phyloP scores from a whole-genome alignment of 805 yeast species.

The Saccharomycopsis capsularis region DNA sequence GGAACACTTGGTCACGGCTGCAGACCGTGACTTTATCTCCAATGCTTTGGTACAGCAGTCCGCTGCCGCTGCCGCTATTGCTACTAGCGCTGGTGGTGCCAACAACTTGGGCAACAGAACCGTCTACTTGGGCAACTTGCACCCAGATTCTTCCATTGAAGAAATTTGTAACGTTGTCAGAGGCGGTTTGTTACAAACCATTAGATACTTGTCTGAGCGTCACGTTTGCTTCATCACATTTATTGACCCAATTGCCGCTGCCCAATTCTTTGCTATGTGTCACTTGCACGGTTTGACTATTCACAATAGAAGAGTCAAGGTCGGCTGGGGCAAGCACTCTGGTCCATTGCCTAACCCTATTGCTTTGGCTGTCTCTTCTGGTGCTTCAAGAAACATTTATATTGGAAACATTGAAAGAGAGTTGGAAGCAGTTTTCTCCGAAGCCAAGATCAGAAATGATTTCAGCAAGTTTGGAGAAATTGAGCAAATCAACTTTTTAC shows the following conservation, averaged over 20 bases:
- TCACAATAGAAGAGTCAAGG: constrained; percentile 78
- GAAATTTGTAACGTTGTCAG: constrained; percentile 95
- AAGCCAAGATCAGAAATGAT: constrained; percentile 58
- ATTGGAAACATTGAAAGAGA: constrained; percentile 62
- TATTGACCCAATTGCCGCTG: constrained; percentile 95
- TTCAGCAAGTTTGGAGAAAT: constrained; percentile 86
- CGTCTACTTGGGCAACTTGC: constrained; percentile 83
- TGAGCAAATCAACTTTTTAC: constrained; percentile 85
- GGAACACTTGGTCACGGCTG: constrained; percentile 70
- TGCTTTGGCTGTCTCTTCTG: constrained; percentile 83
- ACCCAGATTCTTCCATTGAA: constrained; percentile 80
- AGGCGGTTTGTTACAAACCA: constrained; percentile 85
- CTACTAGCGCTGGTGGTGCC: constrained; percentile 90
- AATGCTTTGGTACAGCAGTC: constrained; percentile 84
- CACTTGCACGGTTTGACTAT: constrained; percentile 83
- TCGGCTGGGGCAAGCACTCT: constrained; percentile 97
- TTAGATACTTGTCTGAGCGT: constrained; percentile 72
- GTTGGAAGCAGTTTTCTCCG: constrained; percentile 36
- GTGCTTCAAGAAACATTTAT: constrained; percentile 91
- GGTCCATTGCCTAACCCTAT: constrained; percentile 86
- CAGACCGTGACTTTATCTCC: constrained; percentile 51
- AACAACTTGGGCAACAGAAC: constrained; percentile 90
- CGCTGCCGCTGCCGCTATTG: constrained; percentile 97
- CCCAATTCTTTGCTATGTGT: constrained; percentile 93
- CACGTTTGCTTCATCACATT: constrained; percentile 94